Percentiles rank a stretch among this genome's conserved stretches.
phyloP scores from a whole-genome alignment of 257 asterid species.

The Nicotiana undulata region DNA sequence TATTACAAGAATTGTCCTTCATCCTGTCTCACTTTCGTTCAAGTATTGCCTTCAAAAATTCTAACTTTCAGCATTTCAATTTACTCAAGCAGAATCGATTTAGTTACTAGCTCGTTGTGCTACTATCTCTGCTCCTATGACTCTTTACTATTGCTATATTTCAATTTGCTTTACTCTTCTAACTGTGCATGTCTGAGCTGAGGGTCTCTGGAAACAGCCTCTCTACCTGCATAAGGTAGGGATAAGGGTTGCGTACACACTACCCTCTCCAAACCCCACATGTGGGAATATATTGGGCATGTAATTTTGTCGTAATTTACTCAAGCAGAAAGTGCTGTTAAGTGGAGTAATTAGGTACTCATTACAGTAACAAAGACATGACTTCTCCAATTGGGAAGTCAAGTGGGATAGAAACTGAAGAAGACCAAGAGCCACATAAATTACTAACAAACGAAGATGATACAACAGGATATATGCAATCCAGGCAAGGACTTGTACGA shows the following conservation, averaged over 20 bases:
- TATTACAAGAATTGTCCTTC: background rate
- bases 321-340: background rate
- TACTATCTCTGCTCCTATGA: too few species aligned
- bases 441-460: background rate
- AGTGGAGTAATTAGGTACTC: background rate
- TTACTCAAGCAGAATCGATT: background rate
- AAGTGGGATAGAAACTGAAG: background rate
- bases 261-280: too few species aligned
- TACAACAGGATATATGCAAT: background rate
- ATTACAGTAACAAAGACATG: background rate
- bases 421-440: background rate
- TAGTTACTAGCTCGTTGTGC: too few species aligned
- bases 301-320: background rate
- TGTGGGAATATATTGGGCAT: too few species aligned
- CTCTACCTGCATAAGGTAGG: too few species aligned
- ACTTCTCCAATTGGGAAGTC: background rate
- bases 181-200: too few species aligned
- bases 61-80: background rate
- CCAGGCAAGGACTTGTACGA: background rate
- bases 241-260: too few species aligned
- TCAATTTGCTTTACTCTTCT: too few species aligned
- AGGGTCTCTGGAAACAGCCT: too few species aligned
- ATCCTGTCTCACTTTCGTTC: background rate
- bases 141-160: too few species aligned
- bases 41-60: background rate